Base-by-base conservation (phyloP, 1,284 basidiomycete species). In the Irpex lacteus region DNA sequence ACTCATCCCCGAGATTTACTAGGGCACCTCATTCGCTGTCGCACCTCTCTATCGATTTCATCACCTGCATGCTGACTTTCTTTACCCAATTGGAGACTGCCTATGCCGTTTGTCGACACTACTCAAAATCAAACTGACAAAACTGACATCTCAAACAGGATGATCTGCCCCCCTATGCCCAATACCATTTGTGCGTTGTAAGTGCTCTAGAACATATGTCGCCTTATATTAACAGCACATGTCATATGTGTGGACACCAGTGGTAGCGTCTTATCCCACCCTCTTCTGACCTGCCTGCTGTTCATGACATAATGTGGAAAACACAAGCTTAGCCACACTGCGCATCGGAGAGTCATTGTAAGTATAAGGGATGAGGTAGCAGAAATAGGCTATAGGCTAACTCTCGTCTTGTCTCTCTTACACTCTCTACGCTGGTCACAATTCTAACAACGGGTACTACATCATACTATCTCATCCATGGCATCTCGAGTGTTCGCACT, bases 401-500 rank as follows among this genome's bases (percentile, higher is more conserved):
- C 9, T 34, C 26, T 34, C 54, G 15, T n/a, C 18, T n/a, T 21
- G 7, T 8, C 50, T 18, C 19, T 18, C 8, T 52, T 21, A 8
- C 18, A 52, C 18, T 21, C 15, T 18, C 7, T 9, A n/a, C 50
- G 13, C n/a, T 52, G 50, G 11, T 18, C 7, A 18, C 50, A 52
- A 18, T 18, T 52, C 13, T 18, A 52, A 21, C 50, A 52, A 21
- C 50, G n/a, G 18, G 50, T 19, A 8, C 13, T 9, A 8, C 8
- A 52, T 13, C 44, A 13, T 47, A n/a, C 19, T 21, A 52, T 18
- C 50, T 52, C 18, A 52, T 26, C 19, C 65, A 84, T 84, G 82
- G 71, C 76, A 8, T 70, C 79, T 60, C 82, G 81, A 37, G 73
- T 87, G 59, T 89, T 87, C 67, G 86, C 86, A 1, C 79, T 89